Evolutionary conservation across 345 rosid species (phyloP), one percentile per base, ranked within the genome.

Genomic region (Hevea brasiliensis): DNA sequence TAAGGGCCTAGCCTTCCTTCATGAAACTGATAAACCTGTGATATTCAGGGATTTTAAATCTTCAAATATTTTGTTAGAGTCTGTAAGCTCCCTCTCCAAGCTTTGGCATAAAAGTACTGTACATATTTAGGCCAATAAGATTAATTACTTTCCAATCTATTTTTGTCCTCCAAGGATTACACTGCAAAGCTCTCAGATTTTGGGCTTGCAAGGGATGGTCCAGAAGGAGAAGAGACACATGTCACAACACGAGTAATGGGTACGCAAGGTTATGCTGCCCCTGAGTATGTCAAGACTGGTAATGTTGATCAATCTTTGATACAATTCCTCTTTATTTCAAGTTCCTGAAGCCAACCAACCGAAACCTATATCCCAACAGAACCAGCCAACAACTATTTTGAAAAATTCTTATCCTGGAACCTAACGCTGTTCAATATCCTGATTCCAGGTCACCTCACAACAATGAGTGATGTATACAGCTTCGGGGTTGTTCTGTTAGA

Each of bases 11-110:
- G 98, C 87, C 55, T 90, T 92, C 74, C 91, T 92, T 10, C 98
- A 92, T 67, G 90, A 82, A 74, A 81, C 78, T 20, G 89, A 90
- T 44, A 88, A 84, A 70, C 97, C 94, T 1, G 92, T 92, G 41
- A 92, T 90, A 61, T 90, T 79, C 74, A 66, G 97, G n/a, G 97
- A 93, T 76, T 91, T 93, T 23, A 93, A 93, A 72, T 71, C 98
- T 70, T 91, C 97, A 7, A 90, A 93, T 68, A 83, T 93, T 64
- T 71, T 91, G 57, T 29, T 93, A 56, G 94, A 93, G 73, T 75
- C 88, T 6, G 97, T 93, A 76, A 83, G 87, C 73, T 23, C 44
- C 53, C 11, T 63, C n/a, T 37, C 29, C 32, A 17, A 12, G 18
- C 42, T n/a, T 32, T 32, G 37, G 37, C 37, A 32, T 32, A 4